Evolutionary conservation across 208 protist genomes (phyloP).

Genomic region (Acanthamoeba culbertsoni): DNA sequence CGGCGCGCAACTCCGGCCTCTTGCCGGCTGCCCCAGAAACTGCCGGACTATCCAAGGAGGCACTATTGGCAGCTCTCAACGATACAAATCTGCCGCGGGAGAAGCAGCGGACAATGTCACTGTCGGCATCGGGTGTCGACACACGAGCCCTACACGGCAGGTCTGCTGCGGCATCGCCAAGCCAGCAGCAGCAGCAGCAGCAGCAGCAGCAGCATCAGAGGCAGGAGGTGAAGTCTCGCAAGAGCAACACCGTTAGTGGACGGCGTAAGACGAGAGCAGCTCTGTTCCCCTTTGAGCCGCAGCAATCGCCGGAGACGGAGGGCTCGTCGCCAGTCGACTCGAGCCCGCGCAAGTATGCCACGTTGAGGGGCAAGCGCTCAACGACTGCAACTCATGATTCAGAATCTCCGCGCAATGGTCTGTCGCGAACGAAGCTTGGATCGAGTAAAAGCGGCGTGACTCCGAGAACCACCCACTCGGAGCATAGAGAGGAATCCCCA

Average conservation of each 20-base stretch:
- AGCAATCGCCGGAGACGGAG: background rate
- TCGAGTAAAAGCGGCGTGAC: background rate
- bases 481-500: background rate
- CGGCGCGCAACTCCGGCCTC: background rate
- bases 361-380: background rate
- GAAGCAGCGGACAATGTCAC: background rate
- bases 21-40: background rate
- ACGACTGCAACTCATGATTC: background rate
- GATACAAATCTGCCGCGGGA: background rate
- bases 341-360: background rate
- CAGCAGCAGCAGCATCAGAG: no score
- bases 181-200: no score
- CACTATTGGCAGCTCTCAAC: background rate
- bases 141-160: no score
- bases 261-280: background rate
- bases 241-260: conserved; percentile 9
- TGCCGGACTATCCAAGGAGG: background rate
- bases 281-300: background rate
- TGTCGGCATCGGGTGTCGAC: background rate
- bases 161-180: no score
- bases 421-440: background rate
- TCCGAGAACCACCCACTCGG: background rate
- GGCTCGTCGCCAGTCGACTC: background rate
- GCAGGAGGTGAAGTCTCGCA: background rate
- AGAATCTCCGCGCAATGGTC: background rate